Percentiles rank a stretch among this genome's conserved stretches.
These are phyloP conservation scores for Fragaria iinumae DNA, from an alignment of 306 rosid genomes.

Conservation along the genomic window DNA sequence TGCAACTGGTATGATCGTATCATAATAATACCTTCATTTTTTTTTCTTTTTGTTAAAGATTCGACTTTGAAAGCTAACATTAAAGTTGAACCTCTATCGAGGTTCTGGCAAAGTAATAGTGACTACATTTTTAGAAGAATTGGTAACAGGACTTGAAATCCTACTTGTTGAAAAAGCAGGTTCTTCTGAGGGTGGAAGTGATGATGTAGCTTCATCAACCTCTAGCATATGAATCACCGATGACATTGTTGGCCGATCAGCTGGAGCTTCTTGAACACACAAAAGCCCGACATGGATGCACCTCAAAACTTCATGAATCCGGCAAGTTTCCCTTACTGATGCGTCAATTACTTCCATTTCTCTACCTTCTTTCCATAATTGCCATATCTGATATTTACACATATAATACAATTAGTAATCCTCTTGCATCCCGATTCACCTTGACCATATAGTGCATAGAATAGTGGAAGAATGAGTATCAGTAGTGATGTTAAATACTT, in stretches of 20 bases:
- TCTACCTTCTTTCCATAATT: constrained; percentile 21
- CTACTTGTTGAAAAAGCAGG: constrained; percentile 10
- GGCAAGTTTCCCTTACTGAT: constrained; percentile 3
- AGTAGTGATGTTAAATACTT: not conserved
- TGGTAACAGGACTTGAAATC: not conserved
- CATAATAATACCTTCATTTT: no score
- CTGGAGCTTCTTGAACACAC: constrained; percentile 25
- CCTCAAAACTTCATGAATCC: constrained; percentile 2
- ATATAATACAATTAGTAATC: not conserved
- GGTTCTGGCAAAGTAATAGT: not conserved
- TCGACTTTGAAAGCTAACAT: no score
- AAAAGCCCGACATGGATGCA: constrained; percentile 17
- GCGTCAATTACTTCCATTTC: constrained; percentile 28
- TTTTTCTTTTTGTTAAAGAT: no score
- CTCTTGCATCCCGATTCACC: not conserved
- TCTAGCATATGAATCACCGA: constrained; percentile 15
- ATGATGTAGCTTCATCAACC: not conserved
- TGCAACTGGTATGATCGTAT: no score
- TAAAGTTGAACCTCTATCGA: not conserved
- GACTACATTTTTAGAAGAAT: not conserved
- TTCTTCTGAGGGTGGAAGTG: constrained; percentile 18
- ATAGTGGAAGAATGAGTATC: not conserved
- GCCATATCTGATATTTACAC: constrained; percentile 21
- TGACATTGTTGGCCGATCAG: constrained; percentile 24
- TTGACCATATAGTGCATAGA: constrained; percentile 1